A percentile compares a stretch with the other conserved stretches of the same genome.
Evolutionary conservation across 2,329 filamentous ascomycete genomes (phyloP).

Genomic region (Verticillium klebahnii): DNA sequence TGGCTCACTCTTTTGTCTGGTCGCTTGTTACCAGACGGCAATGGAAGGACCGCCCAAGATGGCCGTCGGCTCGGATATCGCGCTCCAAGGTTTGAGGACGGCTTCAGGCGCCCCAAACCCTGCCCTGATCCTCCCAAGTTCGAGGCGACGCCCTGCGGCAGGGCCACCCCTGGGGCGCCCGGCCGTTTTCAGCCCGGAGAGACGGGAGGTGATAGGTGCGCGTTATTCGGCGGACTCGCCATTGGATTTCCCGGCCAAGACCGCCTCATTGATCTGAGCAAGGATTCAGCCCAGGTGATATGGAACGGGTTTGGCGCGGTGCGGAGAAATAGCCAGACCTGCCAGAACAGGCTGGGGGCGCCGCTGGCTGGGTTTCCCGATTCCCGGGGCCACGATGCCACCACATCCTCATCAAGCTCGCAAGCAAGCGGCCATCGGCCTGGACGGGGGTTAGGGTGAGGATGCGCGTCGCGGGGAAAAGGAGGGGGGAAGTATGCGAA

Average conservation of each 20-base stretch:
- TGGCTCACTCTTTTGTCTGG: neutral
- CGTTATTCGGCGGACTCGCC: neutral
- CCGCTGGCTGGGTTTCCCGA: neutral
- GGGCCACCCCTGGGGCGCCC: neutral
- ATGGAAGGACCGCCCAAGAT: neutral
- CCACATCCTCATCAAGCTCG: neutral
- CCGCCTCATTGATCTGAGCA: slow-evolving; percentile 2
- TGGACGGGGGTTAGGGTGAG: neutral
- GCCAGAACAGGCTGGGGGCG: neutral
- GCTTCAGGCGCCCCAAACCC: neutral
- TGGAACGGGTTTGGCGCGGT: neutral
- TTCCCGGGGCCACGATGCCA: neutral
- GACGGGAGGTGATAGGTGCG: neutral
- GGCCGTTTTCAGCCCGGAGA: neutral
- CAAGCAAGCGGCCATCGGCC: neutral
- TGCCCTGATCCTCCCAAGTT: neutral
- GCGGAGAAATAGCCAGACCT: slow-evolving; percentile 2
- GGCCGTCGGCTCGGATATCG: neutral
- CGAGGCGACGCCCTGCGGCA: neutral
- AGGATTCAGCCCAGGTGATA: neutral
- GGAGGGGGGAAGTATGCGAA: neutral
- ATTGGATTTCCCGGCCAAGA: neutral
- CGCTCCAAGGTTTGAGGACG: neutral
- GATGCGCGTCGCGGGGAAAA: neutral
- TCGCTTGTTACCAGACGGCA: neutral